phyloP scores from a whole-genome alignment of 441 rosid genomes.

The Brassica balearica region DNA sequence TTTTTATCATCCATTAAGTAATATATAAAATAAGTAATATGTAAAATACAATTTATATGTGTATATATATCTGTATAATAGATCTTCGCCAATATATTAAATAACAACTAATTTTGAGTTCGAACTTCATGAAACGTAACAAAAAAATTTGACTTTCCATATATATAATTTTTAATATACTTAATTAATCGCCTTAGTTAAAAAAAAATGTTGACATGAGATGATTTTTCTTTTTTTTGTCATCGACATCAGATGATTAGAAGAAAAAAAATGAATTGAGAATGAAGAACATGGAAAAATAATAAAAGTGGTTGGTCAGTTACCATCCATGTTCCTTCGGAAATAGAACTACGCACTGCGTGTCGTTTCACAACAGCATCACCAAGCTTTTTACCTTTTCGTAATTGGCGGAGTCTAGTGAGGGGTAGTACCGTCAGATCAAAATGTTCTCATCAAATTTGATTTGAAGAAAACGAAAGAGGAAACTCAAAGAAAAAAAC shows the following conservation, averaged over 20 bases:
- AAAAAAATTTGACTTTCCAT: too few species aligned
- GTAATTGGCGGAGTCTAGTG: background rate
- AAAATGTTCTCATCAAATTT: slow-evolving; percentile 36
- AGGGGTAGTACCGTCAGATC: slow-evolving; percentile 34
- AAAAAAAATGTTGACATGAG: too few species aligned
- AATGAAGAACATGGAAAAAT: slow-evolving; percentile 17
- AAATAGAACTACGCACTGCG: slow-evolving; percentile 28
- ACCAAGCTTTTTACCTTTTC: background rate
- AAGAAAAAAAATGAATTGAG: slow-evolving; percentile 10
- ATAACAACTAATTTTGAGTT: background rate
- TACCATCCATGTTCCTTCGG: slow-evolving; percentile 37
- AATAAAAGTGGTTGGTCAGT: slow-evolving; percentile 14
- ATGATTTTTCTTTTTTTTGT: too few species aligned
- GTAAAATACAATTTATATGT: too few species aligned
- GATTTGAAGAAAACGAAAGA: background rate
- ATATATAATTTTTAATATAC: too few species aligned
- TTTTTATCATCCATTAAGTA: too few species aligned
- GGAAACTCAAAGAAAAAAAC: background rate
- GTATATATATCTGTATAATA: too few species aligned
- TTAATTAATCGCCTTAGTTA: too few species aligned
- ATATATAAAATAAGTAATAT: too few species aligned
- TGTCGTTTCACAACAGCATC: slow-evolving; percentile 19
- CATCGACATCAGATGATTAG: too few species aligned
- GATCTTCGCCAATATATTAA: too few species aligned
- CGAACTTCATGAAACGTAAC: background rate